Evolutionary conservation across 78 protist species (phyloP).

Genomic region (Dictyostelium capitatum): DNA sequence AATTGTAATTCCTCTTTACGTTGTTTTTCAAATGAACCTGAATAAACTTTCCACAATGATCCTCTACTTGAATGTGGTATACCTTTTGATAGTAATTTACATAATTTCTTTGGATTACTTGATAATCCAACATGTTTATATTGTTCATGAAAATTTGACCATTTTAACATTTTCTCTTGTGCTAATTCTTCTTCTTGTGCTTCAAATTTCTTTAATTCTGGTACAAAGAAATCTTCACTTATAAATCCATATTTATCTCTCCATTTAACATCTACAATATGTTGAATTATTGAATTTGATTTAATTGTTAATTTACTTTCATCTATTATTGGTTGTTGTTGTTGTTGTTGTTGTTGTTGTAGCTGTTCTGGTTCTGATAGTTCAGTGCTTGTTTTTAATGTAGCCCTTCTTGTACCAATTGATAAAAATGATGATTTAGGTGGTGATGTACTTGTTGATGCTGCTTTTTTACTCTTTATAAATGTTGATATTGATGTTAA

Average conservation of each 20-base stretch:
- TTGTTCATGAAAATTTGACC: conserved; percentile 65
- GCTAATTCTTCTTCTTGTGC: background rate
- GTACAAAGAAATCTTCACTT: conserved; percentile 27
- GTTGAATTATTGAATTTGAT: conserved; percentile 10
- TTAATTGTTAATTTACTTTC: background rate
- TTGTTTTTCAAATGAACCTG: conserved; percentile 68
- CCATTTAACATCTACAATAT: conserved; percentile 8
- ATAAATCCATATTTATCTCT: conserved; percentile 67
- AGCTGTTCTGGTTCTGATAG: background rate
- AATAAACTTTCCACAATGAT: conserved; percentile 61
- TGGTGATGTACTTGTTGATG: background rate
- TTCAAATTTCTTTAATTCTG: conserved; percentile 63
- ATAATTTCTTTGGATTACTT: conserved; percentile 39
- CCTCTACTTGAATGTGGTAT: conserved; percentile 66
- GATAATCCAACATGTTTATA: conserved; percentile 63
- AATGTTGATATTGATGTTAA: conserved; percentile 14
- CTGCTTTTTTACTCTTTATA: conserved; percentile 25
- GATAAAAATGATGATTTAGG: conserved; percentile 6
- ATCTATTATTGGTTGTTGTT: background rate
- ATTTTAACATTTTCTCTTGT: background rate
- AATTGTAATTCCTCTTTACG: conserved; percentile 64
- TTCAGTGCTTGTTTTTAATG: conserved; percentile 15
- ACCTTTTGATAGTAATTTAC: conserved; percentile 47
- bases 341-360: conserved; percentile 7
- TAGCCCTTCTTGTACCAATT: background rate